Evolutionary conservation across 495 filamentous ascomycete genomes (phyloP), one percentile per base, ranked within the genome.

Genomic region (Thermochaetoides thermophila): DNA sequence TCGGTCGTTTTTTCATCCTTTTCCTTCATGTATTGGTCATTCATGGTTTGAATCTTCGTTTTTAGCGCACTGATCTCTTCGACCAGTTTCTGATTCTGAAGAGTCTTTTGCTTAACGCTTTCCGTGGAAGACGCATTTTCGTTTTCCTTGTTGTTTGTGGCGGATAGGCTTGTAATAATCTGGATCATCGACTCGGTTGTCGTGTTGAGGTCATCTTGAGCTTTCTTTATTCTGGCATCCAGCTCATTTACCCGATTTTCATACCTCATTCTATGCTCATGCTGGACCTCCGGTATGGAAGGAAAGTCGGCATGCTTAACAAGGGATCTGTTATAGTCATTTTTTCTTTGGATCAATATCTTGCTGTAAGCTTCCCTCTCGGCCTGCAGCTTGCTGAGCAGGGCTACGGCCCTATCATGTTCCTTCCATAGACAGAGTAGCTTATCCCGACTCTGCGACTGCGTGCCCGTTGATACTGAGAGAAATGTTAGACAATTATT

Each of bases 301-400:
- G 52, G 47, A 16, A 55, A 54, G 3, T 51, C 49, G n/a, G 38
- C 38, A 35, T 45, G 39, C 19, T 47, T 53, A 1, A 27, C 22
- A 27, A 24, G 37, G 0, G 44, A 32, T 17, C 30, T 49, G 4
- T 53, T 30, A 30, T 48, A 48, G 18, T 56, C 52, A 0, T 19
- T 31, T 13, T 44, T 29, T 26, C 48, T 42, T 12, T 34, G 23
- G 4, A 22, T 29, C 15, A 38, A 10, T 11, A 29, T 32, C 22
- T 42, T 45, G 1, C 46, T 43, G 1, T 46, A 17, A 9, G 18
- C 17, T 10, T 44, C 46, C 7, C 19, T 23, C 17, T 38, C 29
- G 7, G 19, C n/a, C 25, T 20, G 20, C 6, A 46, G 23, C 17
- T 13, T 33, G 3, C 39, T 23, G 5, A 31, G 8, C 1, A 40